These are phyloP conservation scores for Penicillium longicatenatum DNA, from an alignment of 495 filamentous ascomycete species.

Conservation along the genomic window DNA sequence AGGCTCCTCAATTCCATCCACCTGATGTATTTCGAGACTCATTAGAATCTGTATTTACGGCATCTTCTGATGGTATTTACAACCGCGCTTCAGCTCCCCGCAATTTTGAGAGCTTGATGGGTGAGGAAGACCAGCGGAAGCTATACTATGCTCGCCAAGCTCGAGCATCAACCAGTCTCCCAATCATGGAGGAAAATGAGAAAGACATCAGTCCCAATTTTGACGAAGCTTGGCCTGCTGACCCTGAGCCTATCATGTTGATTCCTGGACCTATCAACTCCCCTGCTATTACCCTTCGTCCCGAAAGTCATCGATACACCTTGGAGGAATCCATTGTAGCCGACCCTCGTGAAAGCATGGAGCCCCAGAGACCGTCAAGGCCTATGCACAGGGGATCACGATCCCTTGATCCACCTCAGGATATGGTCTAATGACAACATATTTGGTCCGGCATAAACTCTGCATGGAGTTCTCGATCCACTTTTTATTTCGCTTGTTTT, in stretches of 20 bases:
- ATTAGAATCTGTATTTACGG: constrained; percentile 66
- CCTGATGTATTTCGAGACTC: constrained; percentile 59
- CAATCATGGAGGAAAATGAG: constrained; percentile 7
- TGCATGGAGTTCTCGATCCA: constrained; percentile 10
- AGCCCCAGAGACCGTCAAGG: not conserved
- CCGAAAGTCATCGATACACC: not conserved
- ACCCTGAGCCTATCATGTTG: not conserved
- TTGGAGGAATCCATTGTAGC: not conserved
- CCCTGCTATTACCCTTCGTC: not conserved
- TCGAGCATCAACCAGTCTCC: constrained; percentile 33
- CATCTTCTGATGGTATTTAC: constrained; percentile 53
- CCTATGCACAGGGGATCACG: not conserved
- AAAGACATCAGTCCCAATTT: not conserved
- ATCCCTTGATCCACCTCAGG: not conserved
- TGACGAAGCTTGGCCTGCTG: constrained; percentile 4
- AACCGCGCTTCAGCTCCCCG: constrained; percentile 73
- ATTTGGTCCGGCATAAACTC: constrained; percentile 17
- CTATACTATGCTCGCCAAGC: constrained; percentile 67
- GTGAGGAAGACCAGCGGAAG: constrained; percentile 72
- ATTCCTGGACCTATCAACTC: not conserved
- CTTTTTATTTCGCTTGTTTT: constrained; percentile 3
- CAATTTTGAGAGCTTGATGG: constrained; percentile 82
- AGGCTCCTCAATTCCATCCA: constrained; percentile 50
- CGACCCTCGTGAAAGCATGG: not conserved
- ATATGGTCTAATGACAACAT: constrained; percentile 11